These are phyloP conservation scores for Nitzschia putrida DNA, from an alignment of 108 stramenopile genomes.

Conservation along the genomic window DNA sequence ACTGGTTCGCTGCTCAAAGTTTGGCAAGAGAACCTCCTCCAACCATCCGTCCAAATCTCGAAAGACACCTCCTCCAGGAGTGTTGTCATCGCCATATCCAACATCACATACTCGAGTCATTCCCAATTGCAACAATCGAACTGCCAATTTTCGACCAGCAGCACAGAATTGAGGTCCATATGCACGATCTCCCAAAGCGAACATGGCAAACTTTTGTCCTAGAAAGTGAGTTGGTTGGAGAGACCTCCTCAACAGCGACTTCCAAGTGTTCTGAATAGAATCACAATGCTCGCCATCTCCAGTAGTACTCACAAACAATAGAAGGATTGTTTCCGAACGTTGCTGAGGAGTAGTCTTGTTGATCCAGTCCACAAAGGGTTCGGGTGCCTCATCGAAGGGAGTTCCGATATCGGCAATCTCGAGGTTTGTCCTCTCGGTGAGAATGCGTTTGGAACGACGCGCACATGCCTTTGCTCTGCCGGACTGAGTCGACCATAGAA, in stretches of 20 bases:
- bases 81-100: constrained; percentile 88
- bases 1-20: neutral
- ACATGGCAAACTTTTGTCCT: constrained; percentile 60
- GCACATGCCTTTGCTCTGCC: constrained; percentile 86
- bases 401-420: constrained; percentile 42
- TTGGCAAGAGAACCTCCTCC: constrained; percentile 39
- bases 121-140: constrained; percentile 74
- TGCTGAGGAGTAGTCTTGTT: neutral
- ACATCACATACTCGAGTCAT: constrained; percentile 56
- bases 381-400: constrained; percentile 58
- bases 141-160: constrained; percentile 80
- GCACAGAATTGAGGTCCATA: constrained; percentile 86
- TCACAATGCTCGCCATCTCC: constrained; percentile 84
- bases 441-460: constrained; percentile 65
- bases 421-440: constrained; percentile 35
- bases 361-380: constrained; percentile 33
- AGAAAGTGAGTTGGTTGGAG: constrained; percentile 45
- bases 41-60: constrained; percentile 83
- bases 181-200: constrained; percentile 82
- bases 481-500: constrained; percentile 78
- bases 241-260: constrained; percentile 60
- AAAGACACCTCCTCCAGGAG: constrained; percentile 77
- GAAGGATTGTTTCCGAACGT: constrained; percentile 22
- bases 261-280: constrained; percentile 71
- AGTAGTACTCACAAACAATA: constrained; percentile 81